These are phyloP conservation scores for Hyphopichia burtonii DNA, from an alignment of 1,139 yeast genomes.

Conservation along the genomic window DNA sequence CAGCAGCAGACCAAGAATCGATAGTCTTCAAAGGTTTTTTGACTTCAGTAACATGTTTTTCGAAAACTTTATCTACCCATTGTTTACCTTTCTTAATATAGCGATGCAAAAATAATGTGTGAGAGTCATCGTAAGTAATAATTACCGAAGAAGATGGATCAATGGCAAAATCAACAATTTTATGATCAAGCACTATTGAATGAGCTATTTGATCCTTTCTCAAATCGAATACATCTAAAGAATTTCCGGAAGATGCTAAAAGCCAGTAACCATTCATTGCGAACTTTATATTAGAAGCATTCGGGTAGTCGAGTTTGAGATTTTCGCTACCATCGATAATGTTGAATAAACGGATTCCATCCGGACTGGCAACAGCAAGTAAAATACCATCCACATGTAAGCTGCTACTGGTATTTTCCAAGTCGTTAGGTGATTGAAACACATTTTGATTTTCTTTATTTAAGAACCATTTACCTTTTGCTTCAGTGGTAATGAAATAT, in stretches of 20 bases:
- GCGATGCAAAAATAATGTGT: conserved; percentile 25
- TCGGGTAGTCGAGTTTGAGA: conserved; percentile 23
- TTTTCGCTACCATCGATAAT: conserved; percentile 41
- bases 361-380: conserved; percentile 45
- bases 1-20: conserved; percentile 9
- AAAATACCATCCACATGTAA: conserved; percentile 70
- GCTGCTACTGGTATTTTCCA: conserved; percentile 28
- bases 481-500: conserved; percentile 26
- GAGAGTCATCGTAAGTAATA: conserved; percentile 19
- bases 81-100: conserved; percentile 45
- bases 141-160: conserved; percentile 49
- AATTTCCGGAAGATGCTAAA: conserved; percentile 19
- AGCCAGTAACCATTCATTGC: conserved; percentile 62
- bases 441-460: conserved; percentile 14
- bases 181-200: conserved; percentile 18
- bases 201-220: conserved; percentile 43
- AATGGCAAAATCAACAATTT: conserved; percentile 27
- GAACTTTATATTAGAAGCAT: conserved; percentile 45
- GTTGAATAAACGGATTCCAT: conserved; percentile 41
- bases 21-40: conserved; percentile 6
- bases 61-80: conserved; percentile 27
- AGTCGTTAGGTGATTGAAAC: conserved; percentile 10
- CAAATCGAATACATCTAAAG: conserved; percentile 55
- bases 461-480: conserved; percentile 30
- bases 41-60: conserved; percentile 4